phyloP scores from a whole-genome alignment of 2,329 filamentous ascomycete genomes.

The Pseudogymnoascus pannorum region DNA sequence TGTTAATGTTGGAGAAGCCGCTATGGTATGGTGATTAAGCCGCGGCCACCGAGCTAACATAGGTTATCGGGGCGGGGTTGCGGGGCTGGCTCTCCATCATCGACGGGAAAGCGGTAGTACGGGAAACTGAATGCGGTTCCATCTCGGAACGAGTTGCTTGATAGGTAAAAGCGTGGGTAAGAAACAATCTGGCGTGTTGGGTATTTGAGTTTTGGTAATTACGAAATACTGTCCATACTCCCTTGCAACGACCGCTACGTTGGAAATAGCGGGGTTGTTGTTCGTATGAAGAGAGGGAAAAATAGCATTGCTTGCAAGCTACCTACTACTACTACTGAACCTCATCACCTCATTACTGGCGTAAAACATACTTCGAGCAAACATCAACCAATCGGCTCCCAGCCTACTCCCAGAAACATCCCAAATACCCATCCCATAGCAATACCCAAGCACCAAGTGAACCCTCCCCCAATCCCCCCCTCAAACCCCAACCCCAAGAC shows the following conservation, averaged over 20 bases:
- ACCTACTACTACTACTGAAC: not conserved
- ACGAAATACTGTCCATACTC: too few relatives aligned
- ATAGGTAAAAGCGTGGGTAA: too few relatives aligned
- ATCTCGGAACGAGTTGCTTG: not conserved
- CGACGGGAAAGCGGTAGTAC: not conserved
- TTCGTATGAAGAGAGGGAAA: not conserved
- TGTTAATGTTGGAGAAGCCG: too few relatives aligned
- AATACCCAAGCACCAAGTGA: not conserved
- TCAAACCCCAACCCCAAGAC: not conserved
- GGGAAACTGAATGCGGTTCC: not conserved
- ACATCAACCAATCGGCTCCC: not conserved
- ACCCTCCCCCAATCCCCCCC: not conserved
- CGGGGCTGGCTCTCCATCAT: not conserved
- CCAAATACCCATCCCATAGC: not conserved
- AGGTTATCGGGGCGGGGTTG: not conserved
- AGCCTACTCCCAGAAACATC: not conserved
- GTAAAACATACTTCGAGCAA: not conserved
- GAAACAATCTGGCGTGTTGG: too few relatives aligned
- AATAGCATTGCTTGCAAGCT: not conserved
- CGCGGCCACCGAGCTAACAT: constrained; percentile 1
- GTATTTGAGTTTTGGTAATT: not conserved
- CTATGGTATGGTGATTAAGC: not conserved
- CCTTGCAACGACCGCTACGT: too few relatives aligned
- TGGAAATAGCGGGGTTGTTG: not conserved
- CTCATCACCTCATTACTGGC: too few relatives aligned